Evolutionary conservation across 768 basidiomycete genomes (phyloP), one percentile per base, ranked within the genome.

Genomic region (Artomyces pyxidatus): DNA sequence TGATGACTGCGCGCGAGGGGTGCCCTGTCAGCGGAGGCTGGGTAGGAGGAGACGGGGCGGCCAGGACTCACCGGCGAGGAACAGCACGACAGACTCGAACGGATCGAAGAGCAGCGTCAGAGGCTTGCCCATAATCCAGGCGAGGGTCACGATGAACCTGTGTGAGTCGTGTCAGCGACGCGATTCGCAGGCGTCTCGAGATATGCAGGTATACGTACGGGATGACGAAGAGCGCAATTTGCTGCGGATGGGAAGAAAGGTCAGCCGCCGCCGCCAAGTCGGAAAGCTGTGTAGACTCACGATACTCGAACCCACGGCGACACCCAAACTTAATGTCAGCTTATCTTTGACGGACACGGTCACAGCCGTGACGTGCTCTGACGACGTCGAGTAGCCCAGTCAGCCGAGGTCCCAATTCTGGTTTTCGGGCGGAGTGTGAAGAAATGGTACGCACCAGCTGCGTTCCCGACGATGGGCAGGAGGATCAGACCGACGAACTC

Each of bases 351-450:
- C 85, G 0, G 92, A 88, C 6, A 93, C 92, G 1, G 85, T 85
- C 23, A 96, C 89, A 12, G 93, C 92, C 2, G 91, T 96, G 32
- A 83, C 84, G 61, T 94, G 92, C 61, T 96, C 93, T 70, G n/a
- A n/a, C n/a, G n/a, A 61, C 53, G 28, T 42, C 50, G 54, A 28
- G 27, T 22, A 39, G 7, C 42, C 52, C 30, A 21, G 29, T 54
- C 43, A 54, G 48, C 45, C 11, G 11, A 46, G 26, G 47, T 6
- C 11, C 12, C 12, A n/a, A n/a, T n/a, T n/a, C n/a, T n/a, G n/a
- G n/a, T n/a, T n/a, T n/a, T n/a, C n/a, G n/a, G n/a, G n/a, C n/a
- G n/a, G 17, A 17, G n/a, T 30, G 45, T 25, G 28, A 25, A 22
- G 42, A 41, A 46, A 26, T 35, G 42, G 40, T n/a, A 59, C 69